Percentiles rank a stretch among this genome's conserved stretches.
Evolutionary conservation across 371 early-diverging fungal species (phyloP).

Genomic region (Dinochytrium kinnereticum): DNA sequence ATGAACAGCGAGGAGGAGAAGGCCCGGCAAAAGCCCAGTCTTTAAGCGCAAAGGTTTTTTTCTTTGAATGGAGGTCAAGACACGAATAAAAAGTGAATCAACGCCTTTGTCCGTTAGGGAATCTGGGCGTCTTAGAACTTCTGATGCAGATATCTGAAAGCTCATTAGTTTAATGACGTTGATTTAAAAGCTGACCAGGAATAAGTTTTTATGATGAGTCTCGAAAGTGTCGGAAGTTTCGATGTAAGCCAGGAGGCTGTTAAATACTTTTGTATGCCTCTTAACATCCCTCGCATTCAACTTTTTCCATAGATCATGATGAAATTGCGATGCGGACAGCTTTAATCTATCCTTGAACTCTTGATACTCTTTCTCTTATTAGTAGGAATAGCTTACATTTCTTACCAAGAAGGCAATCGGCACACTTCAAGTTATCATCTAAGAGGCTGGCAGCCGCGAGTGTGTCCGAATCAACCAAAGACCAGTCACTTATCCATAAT

Average conservation of each 20-base stretch:
- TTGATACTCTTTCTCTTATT: background rate
- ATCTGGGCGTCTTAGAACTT: conserved; percentile 16
- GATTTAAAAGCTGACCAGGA: background rate
- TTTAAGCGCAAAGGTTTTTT: conserved; percentile 22
- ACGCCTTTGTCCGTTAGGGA: background rate
- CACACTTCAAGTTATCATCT: background rate
- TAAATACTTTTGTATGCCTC: background rate
- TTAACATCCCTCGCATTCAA: background rate
- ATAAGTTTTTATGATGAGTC: background rate
- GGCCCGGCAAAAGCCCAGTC: conserved; percentile 19
- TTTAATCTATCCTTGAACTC: background rate
- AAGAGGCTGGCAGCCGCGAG: background rate
- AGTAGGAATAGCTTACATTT: background rate
- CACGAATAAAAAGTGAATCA: background rate
- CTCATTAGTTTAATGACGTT: background rate
- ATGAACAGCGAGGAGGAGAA: conserved; percentile 24
- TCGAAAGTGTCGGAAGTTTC: background rate
- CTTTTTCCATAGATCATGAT: background rate
- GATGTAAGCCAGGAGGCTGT: background rate
- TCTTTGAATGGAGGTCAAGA: conserved; percentile 4
- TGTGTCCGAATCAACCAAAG: too few species aligned
- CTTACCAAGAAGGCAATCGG: conserved; percentile 1
- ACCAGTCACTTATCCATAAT: background rate
- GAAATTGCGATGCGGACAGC: background rate
- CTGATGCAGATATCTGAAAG: conserved; percentile 17